phyloP scores from a whole-genome alignment of 495 filamentous ascomycete species.

The Aspergillus conjunctus region DNA sequence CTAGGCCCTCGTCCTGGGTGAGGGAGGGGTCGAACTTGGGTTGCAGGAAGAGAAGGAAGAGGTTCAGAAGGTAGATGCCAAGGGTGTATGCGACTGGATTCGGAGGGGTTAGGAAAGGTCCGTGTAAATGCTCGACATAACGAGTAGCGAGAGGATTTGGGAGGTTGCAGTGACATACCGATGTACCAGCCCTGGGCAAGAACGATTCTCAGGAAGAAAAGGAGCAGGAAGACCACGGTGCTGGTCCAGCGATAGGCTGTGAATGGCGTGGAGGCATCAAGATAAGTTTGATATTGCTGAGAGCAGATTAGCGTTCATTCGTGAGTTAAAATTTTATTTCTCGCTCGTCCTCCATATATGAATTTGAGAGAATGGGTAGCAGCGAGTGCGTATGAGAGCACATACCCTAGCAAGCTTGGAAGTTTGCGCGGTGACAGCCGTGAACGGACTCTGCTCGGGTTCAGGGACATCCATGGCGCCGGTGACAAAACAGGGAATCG shows the following conservation, averaged over 20 bases:
- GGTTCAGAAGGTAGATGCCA: slow-evolving; percentile 98
- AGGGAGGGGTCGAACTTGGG: slow-evolving; percentile 99
- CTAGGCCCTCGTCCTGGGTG: slow-evolving; percentile 92
- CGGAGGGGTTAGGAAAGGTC: neutral
- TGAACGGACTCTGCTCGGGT: slow-evolving; percentile 81
- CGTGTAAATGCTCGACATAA: too few species aligned
- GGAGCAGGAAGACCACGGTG: slow-evolving; percentile 68
- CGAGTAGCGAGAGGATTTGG: neutral
- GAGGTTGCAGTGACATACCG: slow-evolving; percentile 57
- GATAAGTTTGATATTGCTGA: slow-evolving; percentile 91
- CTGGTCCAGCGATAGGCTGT: slow-evolving; percentile 85
- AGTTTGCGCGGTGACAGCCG: slow-evolving; percentile 81
- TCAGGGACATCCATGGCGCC: slow-evolving; percentile 73
- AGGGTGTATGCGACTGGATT: slow-evolving; percentile 88
- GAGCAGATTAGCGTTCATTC: neutral
- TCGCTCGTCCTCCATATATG: neutral
- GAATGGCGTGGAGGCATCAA: slow-evolving; percentile 90
- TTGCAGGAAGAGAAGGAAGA: slow-evolving; percentile 97
- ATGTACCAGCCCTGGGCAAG: slow-evolving; percentile 98
- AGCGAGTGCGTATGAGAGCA: slow-evolving; percentile 11
- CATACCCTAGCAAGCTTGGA: slow-evolving; percentile 69
- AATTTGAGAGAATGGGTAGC: too few species aligned
- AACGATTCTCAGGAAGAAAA: slow-evolving; percentile 89
- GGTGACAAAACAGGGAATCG: neutral
- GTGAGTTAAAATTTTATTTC: neutral